Evolutionary conservation across 768 basidiomycete species (phyloP).

Genomic region (Scleroderma bovista): DNA sequence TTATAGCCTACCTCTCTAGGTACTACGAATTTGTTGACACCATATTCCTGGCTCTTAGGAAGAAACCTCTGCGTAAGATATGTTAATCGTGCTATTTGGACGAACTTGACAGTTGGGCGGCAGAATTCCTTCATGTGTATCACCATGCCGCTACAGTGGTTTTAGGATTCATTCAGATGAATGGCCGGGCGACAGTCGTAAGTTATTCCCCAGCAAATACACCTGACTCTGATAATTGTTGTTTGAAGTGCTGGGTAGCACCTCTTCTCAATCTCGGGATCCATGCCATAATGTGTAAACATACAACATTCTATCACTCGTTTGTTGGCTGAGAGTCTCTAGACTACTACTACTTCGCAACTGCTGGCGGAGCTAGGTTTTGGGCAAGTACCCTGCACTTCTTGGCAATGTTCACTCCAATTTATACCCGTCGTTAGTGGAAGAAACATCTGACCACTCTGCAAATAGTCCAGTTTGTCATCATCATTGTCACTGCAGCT

Average conservation of each 20-base stretch:
- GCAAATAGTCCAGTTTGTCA: not conserved
- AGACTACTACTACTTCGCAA: too few species aligned
- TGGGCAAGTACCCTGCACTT: too few species aligned
- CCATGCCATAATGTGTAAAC: slow-evolving; percentile 90
- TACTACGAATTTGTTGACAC: slow-evolving; percentile 94
- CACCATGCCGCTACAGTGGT: slow-evolving; percentile 95
- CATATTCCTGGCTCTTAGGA: slow-evolving; percentile 92
- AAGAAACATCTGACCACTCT: not conserved
- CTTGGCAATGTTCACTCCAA: too few species aligned
- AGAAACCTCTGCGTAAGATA: slow-evolving; percentile 83
- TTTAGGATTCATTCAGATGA: slow-evolving; percentile 88
- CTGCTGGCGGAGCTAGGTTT: too few species aligned
- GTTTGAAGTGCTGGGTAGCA: slow-evolving; percentile 79
- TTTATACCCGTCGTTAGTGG: not conserved
- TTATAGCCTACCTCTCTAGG: slow-evolving; percentile 96
- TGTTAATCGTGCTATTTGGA: not conserved
- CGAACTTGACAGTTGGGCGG: not conserved
- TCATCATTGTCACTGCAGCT: not conserved
- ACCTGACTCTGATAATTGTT: too few species aligned
- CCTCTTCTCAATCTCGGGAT: slow-evolving; percentile 84
- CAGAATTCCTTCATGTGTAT: slow-evolving; percentile 95
- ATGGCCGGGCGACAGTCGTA: slow-evolving; percentile 85
- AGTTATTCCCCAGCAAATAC: slow-evolving; percentile 22
- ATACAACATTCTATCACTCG: too few species aligned
- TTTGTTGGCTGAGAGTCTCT: too few species aligned